Percentiles rank a stretch among this genome's conserved stretches.
These are phyloP conservation scores for Aspergillus fischeri DNA, from an alignment of 2,329 filamentous ascomycete species.

Conservation along the genomic window DNA sequence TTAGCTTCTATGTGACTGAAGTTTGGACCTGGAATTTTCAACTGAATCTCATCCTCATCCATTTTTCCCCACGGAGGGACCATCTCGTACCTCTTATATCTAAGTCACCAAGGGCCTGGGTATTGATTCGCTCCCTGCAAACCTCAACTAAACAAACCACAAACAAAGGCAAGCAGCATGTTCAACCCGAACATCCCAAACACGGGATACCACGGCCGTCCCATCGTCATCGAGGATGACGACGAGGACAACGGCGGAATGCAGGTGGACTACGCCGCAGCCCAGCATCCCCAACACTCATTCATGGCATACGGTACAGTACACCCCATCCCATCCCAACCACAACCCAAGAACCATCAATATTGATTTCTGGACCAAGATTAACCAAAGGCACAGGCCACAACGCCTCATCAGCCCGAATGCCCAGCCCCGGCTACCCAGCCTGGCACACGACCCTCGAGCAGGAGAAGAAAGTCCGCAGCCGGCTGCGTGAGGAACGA, in stretches of 20 bases:
- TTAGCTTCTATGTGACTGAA: no score
- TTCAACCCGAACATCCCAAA: constrained; percentile 12
- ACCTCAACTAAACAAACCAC: no score
- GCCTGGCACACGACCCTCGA: constrained; percentile 14
- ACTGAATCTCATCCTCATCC: no score
- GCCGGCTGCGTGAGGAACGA: constrained; percentile 29
- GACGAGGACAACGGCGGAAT: constrained; percentile 21
- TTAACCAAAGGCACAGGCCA: background rate
- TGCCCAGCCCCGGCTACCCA: constrained; percentile 1
- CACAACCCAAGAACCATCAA: background rate
- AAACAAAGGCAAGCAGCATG: constrained; percentile 2
- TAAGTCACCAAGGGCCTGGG: background rate
- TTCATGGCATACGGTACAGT: background rate
- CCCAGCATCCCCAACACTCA: constrained; percentile 1
- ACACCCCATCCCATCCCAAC: background rate
- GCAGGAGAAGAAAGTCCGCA: constrained; percentile 20
- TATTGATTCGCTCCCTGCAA: background rate
- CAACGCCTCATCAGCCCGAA: constrained; percentile 1
- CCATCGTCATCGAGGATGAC: constrained; percentile 18
- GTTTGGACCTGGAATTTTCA: no score
- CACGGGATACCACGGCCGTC: constrained; percentile 6
- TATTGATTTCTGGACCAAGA: background rate
- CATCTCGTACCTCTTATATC: no score
- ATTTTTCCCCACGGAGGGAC: no score
- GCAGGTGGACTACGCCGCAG: constrained; percentile 16